Conservation (phyloP, 2,329 filamentous ascomycete genomes). For the Pseudopithomyces maydicus region DNA sequence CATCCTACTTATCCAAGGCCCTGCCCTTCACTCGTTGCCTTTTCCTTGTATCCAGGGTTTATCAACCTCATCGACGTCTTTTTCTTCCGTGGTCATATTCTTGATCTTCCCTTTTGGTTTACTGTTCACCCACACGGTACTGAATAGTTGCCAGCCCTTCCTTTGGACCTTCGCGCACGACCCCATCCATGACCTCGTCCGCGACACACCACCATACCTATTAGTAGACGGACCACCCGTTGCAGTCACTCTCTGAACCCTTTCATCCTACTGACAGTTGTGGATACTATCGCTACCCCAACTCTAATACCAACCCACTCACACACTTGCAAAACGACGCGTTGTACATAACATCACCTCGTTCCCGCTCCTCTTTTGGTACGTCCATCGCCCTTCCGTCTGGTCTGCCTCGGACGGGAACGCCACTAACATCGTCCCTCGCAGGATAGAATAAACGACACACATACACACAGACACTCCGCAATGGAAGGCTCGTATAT, state of each 20-base stretch:
- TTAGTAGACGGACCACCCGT: constrained; percentile 49
- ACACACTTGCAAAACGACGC: constrained; percentile 12
- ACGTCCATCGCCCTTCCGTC: constrained; percentile 8
- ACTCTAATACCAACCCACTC: constrained; percentile 27
- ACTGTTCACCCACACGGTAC: constrained; percentile 36
- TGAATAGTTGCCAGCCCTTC: constrained; percentile 47
- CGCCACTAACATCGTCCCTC: constrained; percentile 28
- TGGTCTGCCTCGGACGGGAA: constrained; percentile 14
- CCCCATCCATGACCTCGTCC: constrained; percentile 40
- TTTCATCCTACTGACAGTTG: constrained; percentile 19
- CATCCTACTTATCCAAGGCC: constrained; percentile 47
- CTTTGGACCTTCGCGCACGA: constrained; percentile 40
- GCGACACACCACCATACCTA: constrained; percentile 33
- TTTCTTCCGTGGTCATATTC: constrained; percentile 41
- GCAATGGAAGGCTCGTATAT: constrained; percentile 71
- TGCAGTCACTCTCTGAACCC: constrained; percentile 48
- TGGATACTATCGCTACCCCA: constrained; percentile 24
- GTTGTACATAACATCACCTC: constrained; percentile 9
- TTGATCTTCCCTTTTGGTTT: constrained; percentile 45
- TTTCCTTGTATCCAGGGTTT: constrained; percentile 47
- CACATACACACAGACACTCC: constrained; percentile 16
- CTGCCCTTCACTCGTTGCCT: constrained; percentile 42
- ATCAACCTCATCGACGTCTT: constrained; percentile 50
- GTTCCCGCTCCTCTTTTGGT: constrained; percentile 25
- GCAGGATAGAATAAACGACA: constrained; percentile 12